Conservation (phyloP, 164 flowering plant genomes). For the Magnolia changhungtana region DNA sequence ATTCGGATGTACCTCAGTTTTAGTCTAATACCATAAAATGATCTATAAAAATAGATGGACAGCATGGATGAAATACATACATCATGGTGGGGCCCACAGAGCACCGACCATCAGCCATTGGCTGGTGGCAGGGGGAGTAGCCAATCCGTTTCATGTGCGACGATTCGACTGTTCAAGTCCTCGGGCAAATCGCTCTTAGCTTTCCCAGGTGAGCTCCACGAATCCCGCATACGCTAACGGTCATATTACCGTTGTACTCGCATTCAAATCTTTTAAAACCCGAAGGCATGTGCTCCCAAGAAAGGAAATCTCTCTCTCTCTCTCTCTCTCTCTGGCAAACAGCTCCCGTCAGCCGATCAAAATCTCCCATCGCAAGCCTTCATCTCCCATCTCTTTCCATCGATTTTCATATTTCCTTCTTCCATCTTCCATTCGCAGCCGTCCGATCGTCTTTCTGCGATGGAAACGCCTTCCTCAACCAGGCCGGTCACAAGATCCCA, state of each 20-base stretch:
- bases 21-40: no score
- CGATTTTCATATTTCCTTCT: not conserved
- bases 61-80: no score
- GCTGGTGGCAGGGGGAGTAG: no score
- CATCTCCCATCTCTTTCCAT: not conserved
- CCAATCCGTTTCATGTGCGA: no score
- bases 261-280: constrained; percentile 12
- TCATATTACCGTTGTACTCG: constrained; percentile 23
- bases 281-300: no score
- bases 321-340: not conserved
- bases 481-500: constrained; percentile 77
- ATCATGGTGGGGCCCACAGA: no score
- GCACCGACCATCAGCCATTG: no score
- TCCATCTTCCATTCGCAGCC: not conserved
- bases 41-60: no score
- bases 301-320: not conserved
- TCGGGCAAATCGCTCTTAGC: no score
- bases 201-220: not conserved
- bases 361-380: not conserved
- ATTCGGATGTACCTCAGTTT: no score
- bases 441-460: constrained; percentile 10
- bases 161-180: no score
- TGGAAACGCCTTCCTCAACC: constrained; percentile 81
- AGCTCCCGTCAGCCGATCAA: not conserved
- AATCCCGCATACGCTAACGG: constrained; percentile 12